Percentiles rank a stretch among this genome's conserved stretches.
These are phyloP conservation scores for Alternaria dauci DNA, from an alignment of 2,329 filamentous ascomycete genomes.

Conservation along the genomic window DNA sequence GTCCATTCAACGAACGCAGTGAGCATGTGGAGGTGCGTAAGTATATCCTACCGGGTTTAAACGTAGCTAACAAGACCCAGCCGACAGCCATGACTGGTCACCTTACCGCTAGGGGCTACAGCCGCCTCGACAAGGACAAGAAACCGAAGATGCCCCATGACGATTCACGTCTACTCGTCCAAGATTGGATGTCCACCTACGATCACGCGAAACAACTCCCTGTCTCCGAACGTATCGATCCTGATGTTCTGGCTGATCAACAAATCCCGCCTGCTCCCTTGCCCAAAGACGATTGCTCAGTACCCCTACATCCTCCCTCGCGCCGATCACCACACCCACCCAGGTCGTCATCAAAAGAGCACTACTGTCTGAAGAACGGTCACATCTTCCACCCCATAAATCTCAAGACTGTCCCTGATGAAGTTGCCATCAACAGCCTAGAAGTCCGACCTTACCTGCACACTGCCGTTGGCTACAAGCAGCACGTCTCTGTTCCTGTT, in stretches of 20 bases:
- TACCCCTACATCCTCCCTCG: neutral
- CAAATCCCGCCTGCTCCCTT: slow-evolving; percentile 31
- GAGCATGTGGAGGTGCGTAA: slow-evolving; percentile 11
- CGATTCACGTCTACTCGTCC: slow-evolving; percentile 20
- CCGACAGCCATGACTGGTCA: neutral
- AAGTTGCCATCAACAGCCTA: slow-evolving; percentile 25
- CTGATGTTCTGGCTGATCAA: slow-evolving; percentile 30
- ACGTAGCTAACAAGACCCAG: slow-evolving; percentile 4
- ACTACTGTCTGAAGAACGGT: slow-evolving; percentile 31
- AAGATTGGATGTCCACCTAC: slow-evolving; percentile 30
- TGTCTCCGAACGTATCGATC: slow-evolving; percentile 26
- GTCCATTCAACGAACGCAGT: slow-evolving; percentile 7
- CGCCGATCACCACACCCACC: slow-evolving; percentile 5
- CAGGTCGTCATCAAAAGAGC: slow-evolving; percentile 18
- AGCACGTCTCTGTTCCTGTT: slow-evolving; percentile 29
- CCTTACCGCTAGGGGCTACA: slow-evolving; percentile 1
- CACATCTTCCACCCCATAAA: slow-evolving; percentile 33
- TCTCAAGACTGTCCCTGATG: slow-evolving; percentile 26
- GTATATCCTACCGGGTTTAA: neutral
- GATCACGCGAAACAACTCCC: slow-evolving; percentile 27
- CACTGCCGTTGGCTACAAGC: slow-evolving; percentile 18
- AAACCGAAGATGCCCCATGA: slow-evolving; percentile 20
- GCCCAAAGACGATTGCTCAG: slow-evolving; percentile 21
- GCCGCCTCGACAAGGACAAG: slow-evolving; percentile 11
- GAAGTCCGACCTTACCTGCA: slow-evolving; percentile 27